Percentiles rank a stretch among this genome's conserved stretches.
Evolutionary conservation across 2,329 filamentous ascomycete species (phyloP).

Genomic region (Eutypella sp.): DNA sequence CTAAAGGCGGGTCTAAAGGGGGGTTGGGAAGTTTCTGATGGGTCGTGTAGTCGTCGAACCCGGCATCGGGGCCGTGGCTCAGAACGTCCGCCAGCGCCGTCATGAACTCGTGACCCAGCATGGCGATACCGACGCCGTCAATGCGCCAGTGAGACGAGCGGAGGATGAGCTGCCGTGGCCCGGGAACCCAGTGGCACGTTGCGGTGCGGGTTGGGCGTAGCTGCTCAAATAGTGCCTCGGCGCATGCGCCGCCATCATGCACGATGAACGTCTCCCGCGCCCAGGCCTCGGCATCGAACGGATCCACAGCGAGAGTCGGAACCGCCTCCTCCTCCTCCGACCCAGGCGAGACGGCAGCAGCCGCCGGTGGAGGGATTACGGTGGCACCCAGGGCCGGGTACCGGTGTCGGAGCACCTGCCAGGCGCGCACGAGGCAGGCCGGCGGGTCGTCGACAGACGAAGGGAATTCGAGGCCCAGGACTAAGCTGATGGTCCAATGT

Average conservation of each 20-base stretch:
- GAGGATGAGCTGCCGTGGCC: constrained; percentile 8
- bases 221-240: constrained; percentile 7
- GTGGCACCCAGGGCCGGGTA: too few relatives aligned
- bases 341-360: too few relatives aligned
- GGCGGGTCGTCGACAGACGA: too few relatives aligned
- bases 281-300: too few relatives aligned
- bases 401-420: too few relatives aligned
- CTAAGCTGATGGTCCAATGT: too few relatives aligned
- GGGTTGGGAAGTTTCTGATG: not conserved
- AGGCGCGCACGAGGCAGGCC: too few relatives aligned
- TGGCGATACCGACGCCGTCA: constrained; percentile 14
- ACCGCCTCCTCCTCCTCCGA: too few relatives aligned
- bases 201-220: constrained; percentile 7
- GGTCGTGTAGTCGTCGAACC: not conserved
- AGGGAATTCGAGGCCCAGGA: too few relatives aligned
- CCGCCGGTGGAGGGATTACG: too few relatives aligned
- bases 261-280: constrained; percentile 11
- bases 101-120: constrained; percentile 12
- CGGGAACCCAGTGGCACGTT: constrained; percentile 15
- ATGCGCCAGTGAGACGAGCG: constrained; percentile 15
- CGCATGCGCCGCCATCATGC: constrained; percentile 2
- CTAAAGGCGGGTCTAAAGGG: not conserved
- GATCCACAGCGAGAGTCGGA: too few relatives aligned
- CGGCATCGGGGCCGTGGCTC: not conserved
- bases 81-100: constrained; percentile 6